A percentile compares a stretch with the other conserved stretches of the same genome.
These are phyloP conservation scores for Scenedesmus sp. DNA, from an alignment of 163 green algal species.

Conservation along the genomic window DNA sequence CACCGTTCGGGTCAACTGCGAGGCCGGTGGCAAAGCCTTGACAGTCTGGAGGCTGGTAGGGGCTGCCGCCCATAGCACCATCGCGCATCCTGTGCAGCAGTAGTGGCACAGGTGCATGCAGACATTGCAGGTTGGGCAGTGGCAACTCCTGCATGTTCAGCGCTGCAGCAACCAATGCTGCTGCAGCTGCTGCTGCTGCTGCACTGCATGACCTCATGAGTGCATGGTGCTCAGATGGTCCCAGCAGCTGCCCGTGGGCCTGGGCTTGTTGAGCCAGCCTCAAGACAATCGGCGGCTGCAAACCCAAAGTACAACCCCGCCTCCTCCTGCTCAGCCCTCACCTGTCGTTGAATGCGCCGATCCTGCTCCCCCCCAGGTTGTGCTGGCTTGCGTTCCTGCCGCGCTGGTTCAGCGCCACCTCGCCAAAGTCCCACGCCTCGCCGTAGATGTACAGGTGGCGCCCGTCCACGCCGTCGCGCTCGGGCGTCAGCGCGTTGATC, in stretches of 20 bases:
- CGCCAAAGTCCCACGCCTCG: slow-evolving; percentile 94
- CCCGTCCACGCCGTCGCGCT: slow-evolving; percentile 85
- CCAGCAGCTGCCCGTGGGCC: too few species aligned
- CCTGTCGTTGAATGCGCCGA: slow-evolving; percentile 93
- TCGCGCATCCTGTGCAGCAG: slow-evolving; percentile 75
- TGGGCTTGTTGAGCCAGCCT: too few species aligned
- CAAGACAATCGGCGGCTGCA: too few species aligned
- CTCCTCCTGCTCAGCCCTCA: background rate
- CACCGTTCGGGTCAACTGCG: slow-evolving; percentile 72
- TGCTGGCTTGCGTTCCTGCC: slow-evolving; percentile 87
- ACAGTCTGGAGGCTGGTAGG: slow-evolving; percentile 79
- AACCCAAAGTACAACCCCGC: too few species aligned
- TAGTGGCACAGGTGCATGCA: background rate
- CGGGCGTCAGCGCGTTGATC: slow-evolving; percentile 77
- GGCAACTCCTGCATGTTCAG: too few species aligned
- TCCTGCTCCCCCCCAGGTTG: slow-evolving; percentile 83
- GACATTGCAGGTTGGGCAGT: background rate
- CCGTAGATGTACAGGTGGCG: slow-evolving; percentile 77
- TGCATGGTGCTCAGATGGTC: too few species aligned
- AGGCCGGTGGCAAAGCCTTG: slow-evolving; percentile 87
- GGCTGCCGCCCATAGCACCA: slow-evolving; percentile 82
- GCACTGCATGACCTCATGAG: too few species aligned
- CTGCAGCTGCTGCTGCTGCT: too few species aligned
- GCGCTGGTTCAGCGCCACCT: slow-evolving; percentile 83
- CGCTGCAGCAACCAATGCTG: too few species aligned